Percentiles rank a stretch among this genome's conserved stretches.
phyloP scores from a whole-genome alignment of 192 early-diverging fungal genomes.

The Podila epigama region DNA sequence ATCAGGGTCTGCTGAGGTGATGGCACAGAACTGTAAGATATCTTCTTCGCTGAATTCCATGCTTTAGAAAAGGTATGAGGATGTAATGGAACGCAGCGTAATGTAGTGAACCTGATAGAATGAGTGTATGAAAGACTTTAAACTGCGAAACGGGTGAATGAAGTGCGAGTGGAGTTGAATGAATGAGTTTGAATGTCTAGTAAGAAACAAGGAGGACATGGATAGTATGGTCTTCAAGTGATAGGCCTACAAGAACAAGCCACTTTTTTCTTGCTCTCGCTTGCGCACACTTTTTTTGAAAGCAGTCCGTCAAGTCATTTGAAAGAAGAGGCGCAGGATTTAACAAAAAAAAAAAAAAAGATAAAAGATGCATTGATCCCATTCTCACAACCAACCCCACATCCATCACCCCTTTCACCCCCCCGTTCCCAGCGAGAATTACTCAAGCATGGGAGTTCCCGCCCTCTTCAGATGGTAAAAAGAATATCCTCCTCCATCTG shows the following conservation, averaged over 20 bases:
- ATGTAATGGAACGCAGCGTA: background rate
- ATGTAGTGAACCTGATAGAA: background rate
- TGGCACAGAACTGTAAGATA: conserved; percentile 65
- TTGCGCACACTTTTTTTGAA: too few relatives aligned
- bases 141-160: too few relatives aligned
- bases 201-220: too few relatives aligned
- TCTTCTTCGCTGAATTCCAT: conserved; percentile 36
- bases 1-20: conserved; percentile 78
- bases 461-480: conserved; percentile 70
- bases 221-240: too few relatives aligned
- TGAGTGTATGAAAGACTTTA: background rate
- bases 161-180: too few relatives aligned
- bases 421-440: background rate
- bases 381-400: background rate
- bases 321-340: background rate
- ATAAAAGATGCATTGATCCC: background rate
- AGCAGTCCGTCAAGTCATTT: too few relatives aligned
- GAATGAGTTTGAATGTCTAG: too few relatives aligned
- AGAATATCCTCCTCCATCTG: background rate
- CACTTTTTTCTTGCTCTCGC: too few relatives aligned
- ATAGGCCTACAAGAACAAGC: too few relatives aligned
- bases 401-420: background rate
- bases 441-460: conserved; percentile 77
- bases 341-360: background rate
- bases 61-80: background rate